Conservation (phyloP, 345 rosid genomes). For the Rhizophora apiculata region DNA sequence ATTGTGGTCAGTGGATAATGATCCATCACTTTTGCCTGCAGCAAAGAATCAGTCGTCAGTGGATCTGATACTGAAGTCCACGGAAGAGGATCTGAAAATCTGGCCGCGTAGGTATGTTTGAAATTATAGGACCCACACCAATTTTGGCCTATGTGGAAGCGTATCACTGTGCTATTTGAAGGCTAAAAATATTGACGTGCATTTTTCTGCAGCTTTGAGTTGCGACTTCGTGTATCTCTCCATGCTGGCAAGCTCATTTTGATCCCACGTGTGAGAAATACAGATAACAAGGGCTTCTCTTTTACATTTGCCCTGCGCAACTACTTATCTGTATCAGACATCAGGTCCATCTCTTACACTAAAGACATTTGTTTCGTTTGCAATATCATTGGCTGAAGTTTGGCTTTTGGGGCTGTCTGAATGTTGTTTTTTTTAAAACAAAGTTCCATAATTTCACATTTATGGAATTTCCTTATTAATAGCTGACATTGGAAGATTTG, state of each 20-base stretch:
- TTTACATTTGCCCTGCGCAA: constrained; percentile 70
- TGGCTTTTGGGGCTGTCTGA: neutral
- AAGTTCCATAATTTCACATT: neutral
- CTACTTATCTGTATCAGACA: constrained; percentile 83
- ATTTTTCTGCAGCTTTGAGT: constrained; percentile 64
- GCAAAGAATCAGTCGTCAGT: constrained; percentile 64
- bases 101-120: constrained; percentile 78
- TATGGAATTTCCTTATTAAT: neutral
- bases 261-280: constrained; percentile 93
- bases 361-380: constrained; percentile 6
- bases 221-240: constrained; percentile 75
- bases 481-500: constrained; percentile 7
- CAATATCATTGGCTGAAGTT: constrained; percentile 11
- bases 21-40: constrained; percentile 85
- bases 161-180: constrained; percentile 3
- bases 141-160: neutral
- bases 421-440: neutral
- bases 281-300: constrained; percentile 73
- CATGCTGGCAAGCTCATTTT: constrained; percentile 75
- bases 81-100: constrained; percentile 71
- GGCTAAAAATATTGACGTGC: constrained; percentile 12
- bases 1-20: constrained; percentile 67
- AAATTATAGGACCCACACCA: constrained; percentile 11
- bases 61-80: constrained; percentile 70
- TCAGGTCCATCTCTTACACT: constrained; percentile 52